Base-by-base conservation (phyloP, 257 asterid species). In the Solanum etuberosum region DNA sequence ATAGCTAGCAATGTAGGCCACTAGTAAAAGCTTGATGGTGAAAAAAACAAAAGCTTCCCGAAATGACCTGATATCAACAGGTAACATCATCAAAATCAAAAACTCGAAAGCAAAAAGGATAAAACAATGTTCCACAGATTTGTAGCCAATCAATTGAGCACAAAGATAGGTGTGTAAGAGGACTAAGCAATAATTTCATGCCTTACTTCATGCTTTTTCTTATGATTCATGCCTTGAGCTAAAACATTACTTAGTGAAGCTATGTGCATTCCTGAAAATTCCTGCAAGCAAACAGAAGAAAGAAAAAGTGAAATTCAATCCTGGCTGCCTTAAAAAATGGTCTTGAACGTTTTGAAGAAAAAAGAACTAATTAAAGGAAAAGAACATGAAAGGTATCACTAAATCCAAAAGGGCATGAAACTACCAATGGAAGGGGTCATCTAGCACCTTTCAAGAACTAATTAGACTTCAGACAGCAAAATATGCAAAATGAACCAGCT, bases 201-300 rank as follows among this genome's bases (percentile, higher is more conserved):
- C 48, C 96, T 83, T 92, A 96, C 98, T 93, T 96, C 99, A 80
- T 96, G 99, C 83, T 93, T 95, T 92, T 96, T 96, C 98, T 96
- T 96, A 89, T 89, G 93, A 89, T 93, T 96, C 99, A 96, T 96
- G 89, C 98, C 99, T 92, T 96, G 98, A 82, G 97, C 65, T 68
- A 96, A 90, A 90, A 96, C 97, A 43, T 84, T 93, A 88, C 92
- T 93, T 89, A 96, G 89, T 34, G 93, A 91, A 70, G 91, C 88
- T 78, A 85, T 87, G 54, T 85, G 89, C 89, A 93, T 84, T 72
- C 96, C 94, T 42, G 94, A 94, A 90, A 93, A 93, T 92, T 89
- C 95, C 98, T 96, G 94, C 90, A 88, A 83, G 65, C 20, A 85
- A 87, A 84, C 83, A 83, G 57, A 88, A 13, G 8, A 12, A 86